phyloP scores from a whole-genome alignment of 1,284 basidiomycete genomes.

The Tausonia pullulans region DNA sequence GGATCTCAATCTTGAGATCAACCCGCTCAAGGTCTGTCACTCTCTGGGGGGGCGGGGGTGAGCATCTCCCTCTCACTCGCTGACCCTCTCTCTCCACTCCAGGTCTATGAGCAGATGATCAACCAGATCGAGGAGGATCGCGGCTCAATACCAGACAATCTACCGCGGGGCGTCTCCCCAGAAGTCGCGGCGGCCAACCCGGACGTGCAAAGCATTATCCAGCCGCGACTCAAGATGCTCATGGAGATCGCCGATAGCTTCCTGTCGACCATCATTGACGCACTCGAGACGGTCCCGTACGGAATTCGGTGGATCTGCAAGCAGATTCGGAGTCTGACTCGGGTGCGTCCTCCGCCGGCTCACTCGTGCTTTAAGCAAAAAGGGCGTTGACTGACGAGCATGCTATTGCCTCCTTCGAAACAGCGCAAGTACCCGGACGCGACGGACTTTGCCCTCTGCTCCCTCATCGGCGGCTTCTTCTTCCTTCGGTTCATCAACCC shows the following conservation, averaged over 20 bases:
- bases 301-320: conserved; percentile 99
- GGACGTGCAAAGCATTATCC: conserved; percentile 95
- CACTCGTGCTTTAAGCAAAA: neutral
- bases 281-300: conserved; percentile 93
- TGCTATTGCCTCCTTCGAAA: neutral
- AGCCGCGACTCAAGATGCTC: conserved; percentile 88
- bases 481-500: conserved; percentile 99
- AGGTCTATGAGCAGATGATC: conserved; percentile 98
- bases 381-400: neutral
- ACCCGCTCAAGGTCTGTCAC: conserved; percentile 77
- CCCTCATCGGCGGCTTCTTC: conserved; percentile 98
- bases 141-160: conserved; percentile 73
- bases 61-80: neutral
- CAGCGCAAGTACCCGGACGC: conserved; percentile 97
- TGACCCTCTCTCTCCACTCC: neutral
- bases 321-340: conserved; percentile 89
- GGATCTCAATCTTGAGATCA: conserved; percentile 95
- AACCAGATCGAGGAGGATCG: conserved; percentile 96
- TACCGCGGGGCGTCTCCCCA: conserved; percentile 82
- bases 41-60: neutral
- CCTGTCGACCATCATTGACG: conserved; percentile 93
- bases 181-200: conserved; percentile 85
- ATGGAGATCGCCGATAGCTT: conserved; percentile 99
- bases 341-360: conserved; percentile 47
- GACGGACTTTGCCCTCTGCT: conserved; percentile 94